Percentiles rank a stretch among this genome's conserved stretches.
These are phyloP conservation scores for Trichoderma atroviride DNA, from an alignment of 2,329 filamentous ascomycete species.

Conservation along the genomic window DNA sequence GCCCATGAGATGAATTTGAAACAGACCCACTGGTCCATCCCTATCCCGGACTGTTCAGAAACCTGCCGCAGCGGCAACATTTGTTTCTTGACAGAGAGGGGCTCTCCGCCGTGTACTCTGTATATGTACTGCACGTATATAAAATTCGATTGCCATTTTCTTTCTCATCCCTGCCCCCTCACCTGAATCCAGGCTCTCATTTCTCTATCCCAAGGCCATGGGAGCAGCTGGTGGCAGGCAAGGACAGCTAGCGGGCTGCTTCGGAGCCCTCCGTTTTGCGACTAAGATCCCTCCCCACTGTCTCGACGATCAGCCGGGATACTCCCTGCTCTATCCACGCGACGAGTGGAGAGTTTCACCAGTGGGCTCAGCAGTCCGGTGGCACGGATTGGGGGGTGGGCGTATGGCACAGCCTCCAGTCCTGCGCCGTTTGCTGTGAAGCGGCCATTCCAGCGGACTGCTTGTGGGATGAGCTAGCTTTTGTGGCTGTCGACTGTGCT, in stretches of 20 bases:
- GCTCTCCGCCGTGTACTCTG: background rate
- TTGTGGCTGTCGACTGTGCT: conserved; percentile 2
- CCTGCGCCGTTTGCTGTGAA: background rate
- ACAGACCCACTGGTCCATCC: background rate
- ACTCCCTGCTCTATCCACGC: conserved; percentile 27
- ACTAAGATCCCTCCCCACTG: conserved; percentile 23
- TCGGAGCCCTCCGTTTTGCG: conserved; percentile 24
- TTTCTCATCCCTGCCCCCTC: background rate
- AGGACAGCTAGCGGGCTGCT: conserved; percentile 11
- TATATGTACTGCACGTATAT: background rate
- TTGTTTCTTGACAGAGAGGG: background rate
- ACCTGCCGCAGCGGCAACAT: background rate
- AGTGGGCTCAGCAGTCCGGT: background rate
- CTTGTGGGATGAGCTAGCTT: background rate
- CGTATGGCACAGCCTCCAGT: background rate
- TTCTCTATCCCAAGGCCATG: background rate
- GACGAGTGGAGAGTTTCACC: conserved; percentile 25
- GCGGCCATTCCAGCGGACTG: background rate
- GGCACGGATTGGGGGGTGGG: conserved; percentile 1
- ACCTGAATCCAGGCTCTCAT: background rate
- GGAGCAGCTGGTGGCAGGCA: background rate
- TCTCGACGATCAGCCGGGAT: conserved; percentile 26
- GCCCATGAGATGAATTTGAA: background rate
- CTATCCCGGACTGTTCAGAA: background rate
- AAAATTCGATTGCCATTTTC: background rate